phyloP scores from a whole-genome alignment of 176 grass and related monocot species.

The Ananas comosus region DNA sequence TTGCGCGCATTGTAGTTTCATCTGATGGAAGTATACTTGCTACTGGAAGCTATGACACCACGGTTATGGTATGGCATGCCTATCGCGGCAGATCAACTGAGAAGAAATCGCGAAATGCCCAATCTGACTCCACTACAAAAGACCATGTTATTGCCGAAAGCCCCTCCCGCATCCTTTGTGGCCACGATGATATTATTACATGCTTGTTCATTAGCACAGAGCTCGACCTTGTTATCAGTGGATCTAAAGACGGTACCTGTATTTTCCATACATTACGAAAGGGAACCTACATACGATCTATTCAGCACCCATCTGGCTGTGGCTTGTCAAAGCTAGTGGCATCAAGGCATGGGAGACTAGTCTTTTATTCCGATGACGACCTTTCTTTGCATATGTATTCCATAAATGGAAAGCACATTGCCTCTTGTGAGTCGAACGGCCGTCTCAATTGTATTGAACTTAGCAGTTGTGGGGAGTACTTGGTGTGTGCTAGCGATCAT shows the following conservation, averaged over 20 bases:
- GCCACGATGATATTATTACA: conserved; percentile 94
- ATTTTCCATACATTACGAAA: conserved; percentile 84
- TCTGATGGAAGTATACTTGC: conserved; percentile 78
- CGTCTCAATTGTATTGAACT: conserved; percentile 91
- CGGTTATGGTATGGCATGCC: conserved; percentile 95
- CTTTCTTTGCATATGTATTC: conserved; percentile 85
- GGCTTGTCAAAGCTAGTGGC: conserved; percentile 70
- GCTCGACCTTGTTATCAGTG: conserved; percentile 89
- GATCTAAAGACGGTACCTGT: conserved; percentile 97
- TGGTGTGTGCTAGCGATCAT: conserved; percentile 70
- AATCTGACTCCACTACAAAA: conserved; percentile 50
- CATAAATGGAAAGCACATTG: conserved; percentile 83
- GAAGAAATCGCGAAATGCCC: conserved; percentile 38
- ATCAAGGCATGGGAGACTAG: conserved; percentile 73
- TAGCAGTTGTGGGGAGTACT: conserved; percentile 75
- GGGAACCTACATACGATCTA: conserved; percentile 74
- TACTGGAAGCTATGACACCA: conserved; percentile 96
- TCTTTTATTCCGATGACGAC: conserved; percentile 74
- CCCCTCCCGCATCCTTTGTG: conserved; percentile 90
- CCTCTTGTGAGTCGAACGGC: conserved; percentile 55
- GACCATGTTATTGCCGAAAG: conserved; percentile 71
- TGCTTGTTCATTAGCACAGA: conserved; percentile 91
- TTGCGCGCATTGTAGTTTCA: conserved; percentile 56
- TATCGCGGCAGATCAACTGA: conserved; percentile 64
- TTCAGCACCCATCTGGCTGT: conserved; percentile 60